Evolutionary conservation across 2,329 filamentous ascomycete species (phyloP).

Genomic region (Lasiodiplodia citricola): DNA sequence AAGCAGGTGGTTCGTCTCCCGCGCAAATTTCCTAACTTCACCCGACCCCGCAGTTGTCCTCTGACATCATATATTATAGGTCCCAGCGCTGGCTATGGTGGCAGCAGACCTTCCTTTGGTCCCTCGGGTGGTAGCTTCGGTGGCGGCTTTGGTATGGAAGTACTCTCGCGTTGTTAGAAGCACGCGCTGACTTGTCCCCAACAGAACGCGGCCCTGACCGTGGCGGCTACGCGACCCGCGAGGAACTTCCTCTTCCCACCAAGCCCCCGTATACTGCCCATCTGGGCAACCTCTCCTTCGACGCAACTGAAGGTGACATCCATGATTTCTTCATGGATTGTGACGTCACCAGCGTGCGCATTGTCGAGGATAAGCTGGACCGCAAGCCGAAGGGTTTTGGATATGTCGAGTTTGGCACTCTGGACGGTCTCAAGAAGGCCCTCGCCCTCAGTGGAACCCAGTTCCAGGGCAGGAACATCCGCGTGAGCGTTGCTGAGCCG

Average conservation of each 20-base stretch:
- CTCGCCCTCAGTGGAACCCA: constrained; percentile 79
- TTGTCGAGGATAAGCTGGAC: constrained; percentile 95
- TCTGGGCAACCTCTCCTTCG: constrained; percentile 95
- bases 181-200: constrained; percentile 27
- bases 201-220: constrained; percentile 29
- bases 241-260: constrained; percentile 83
- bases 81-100: constrained; percentile 53
- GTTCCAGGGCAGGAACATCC: constrained; percentile 87
- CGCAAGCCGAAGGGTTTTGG: constrained; percentile 96
- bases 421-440: constrained; percentile 91
- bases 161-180: not conserved
- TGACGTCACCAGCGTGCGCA: constrained; percentile 86
- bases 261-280: constrained; percentile 96
- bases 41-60: constrained; percentile 27
- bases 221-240: constrained; percentile 65
- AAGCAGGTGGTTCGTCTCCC: constrained; percentile 21
- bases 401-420: constrained; percentile 89
- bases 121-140: constrained; percentile 45
- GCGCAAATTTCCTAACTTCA: constrained; percentile 8
- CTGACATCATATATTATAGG: constrained; percentile 34
- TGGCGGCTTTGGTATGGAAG: constrained; percentile 25
- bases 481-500: constrained; percentile 95
- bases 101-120: constrained; percentile 54
- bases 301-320: constrained; percentile 83
- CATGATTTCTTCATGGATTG: constrained; percentile 85